These are phyloP conservation scores for Fusarium transvaalense DNA, from an alignment of 2,329 filamentous ascomycete genomes.

Conservation along the genomic window DNA sequence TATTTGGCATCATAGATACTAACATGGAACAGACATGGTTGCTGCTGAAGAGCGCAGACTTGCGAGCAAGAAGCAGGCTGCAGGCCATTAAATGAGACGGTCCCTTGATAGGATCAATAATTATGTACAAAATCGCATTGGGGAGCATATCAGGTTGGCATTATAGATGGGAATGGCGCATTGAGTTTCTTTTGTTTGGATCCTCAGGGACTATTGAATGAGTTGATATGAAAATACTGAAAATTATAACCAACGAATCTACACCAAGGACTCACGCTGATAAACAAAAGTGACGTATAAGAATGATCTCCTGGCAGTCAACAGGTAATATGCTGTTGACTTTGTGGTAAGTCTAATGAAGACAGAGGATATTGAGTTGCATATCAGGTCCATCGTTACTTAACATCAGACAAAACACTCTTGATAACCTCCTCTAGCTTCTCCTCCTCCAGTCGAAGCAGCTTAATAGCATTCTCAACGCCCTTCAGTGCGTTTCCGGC, in stretches of 20 bases:
- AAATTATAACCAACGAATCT: neutral
- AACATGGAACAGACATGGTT: conserved; percentile 76
- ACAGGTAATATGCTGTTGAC: too few species aligned
- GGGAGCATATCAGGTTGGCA: neutral
- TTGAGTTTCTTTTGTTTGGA: neutral
- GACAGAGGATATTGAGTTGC: neutral
- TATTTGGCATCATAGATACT: neutral
- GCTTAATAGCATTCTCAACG: neutral
- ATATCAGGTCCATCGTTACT: neutral
- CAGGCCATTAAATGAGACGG: neutral
- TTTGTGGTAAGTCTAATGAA: neutral
- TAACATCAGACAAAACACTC: neutral
- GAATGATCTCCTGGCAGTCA: accelerated
- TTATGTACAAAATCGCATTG: conserved; percentile 24
- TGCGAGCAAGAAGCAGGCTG: conserved; percentile 54
- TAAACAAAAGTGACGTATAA: neutral
- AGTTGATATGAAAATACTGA: neutral
- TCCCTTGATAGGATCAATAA: neutral
- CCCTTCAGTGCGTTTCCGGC: conserved; percentile 2
- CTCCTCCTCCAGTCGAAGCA: conserved; percentile 6
- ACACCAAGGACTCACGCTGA: neutral
- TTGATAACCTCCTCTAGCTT: conserved; percentile 5
- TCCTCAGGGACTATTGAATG: neutral
- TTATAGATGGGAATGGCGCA: conserved; percentile 9
- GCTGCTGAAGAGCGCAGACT: conserved; percentile 78